phyloP scores from a whole-genome alignment of 2,329 filamentous ascomycete species.

The Madurella mycetomatis region DNA sequence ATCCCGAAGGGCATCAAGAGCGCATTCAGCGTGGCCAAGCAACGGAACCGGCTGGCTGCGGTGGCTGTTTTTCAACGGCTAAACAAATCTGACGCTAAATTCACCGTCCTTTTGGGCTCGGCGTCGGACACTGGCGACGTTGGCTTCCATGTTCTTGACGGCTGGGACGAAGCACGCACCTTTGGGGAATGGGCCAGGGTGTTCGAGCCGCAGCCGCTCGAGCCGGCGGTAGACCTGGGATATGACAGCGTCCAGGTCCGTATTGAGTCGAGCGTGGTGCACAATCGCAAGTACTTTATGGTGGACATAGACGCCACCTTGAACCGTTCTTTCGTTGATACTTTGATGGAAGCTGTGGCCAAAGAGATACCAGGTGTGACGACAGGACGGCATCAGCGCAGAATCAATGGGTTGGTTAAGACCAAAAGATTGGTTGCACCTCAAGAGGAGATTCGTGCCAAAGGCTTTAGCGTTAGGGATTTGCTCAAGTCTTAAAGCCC shows the following conservation, averaged over 20 bases:
- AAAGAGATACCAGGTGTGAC: too few relatives aligned
- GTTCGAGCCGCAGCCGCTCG: neutral
- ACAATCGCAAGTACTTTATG: neutral
- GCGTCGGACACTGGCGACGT: neutral
- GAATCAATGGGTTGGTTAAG: too few relatives aligned
- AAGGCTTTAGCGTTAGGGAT: too few relatives aligned
- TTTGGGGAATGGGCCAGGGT: neutral
- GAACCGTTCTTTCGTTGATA: neutral
- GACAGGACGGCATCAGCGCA: too few relatives aligned
- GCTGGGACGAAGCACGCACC: neutral
- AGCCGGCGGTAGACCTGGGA: neutral
- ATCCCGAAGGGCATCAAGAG: neutral
- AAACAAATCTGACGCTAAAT: neutral
- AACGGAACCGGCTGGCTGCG: neutral
- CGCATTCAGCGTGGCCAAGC: neutral
- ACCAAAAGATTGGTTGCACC: too few relatives aligned
- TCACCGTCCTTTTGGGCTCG: neutral
- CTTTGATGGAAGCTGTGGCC: too few relatives aligned
- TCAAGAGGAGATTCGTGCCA: too few relatives aligned
- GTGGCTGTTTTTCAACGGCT: neutral
- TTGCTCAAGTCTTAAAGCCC: too few relatives aligned
- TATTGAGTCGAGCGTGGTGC: neutral
- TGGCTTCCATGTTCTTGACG: neutral
- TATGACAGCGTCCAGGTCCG: neutral
- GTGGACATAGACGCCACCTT: neutral